Conservation (phyloP, 352 stramenopile species). For the Albugo laibachii region DNA sequence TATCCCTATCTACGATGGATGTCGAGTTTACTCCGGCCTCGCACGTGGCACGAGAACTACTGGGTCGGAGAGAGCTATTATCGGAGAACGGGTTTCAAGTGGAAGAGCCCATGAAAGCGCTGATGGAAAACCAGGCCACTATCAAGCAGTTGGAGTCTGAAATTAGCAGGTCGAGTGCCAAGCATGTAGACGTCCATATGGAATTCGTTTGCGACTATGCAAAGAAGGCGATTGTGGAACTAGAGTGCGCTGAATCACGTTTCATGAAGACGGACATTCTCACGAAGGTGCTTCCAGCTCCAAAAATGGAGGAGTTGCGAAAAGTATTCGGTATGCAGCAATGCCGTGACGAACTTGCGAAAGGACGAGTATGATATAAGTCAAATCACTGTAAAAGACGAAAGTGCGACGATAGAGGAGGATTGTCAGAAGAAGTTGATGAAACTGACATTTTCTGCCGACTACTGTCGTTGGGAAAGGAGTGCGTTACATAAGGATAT, state of each 20-base stretch:
- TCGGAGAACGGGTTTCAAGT: no score
- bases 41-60: background rate
- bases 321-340: no score
- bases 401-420: no score
- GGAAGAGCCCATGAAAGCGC: background rate
- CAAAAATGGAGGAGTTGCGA: background rate
- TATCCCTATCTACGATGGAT: background rate
- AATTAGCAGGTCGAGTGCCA: background rate
- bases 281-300: background rate
- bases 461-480: no score
- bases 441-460: no score
- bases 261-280: background rate
- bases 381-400: no score
- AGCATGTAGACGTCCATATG: background rate
- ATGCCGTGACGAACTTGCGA: no score
- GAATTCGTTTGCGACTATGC: background rate
- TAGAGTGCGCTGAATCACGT: background rate
- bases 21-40: background rate
- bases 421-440: no score
- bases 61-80: background rate
- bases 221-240: background rate
- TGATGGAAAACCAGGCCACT: background rate
- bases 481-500: no score
- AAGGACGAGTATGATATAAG: no score
- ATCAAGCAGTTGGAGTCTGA: background rate